Evolutionary conservation across 768 basidiomycete species (phyloP).

Genomic region (Suillus decipiens): DNA sequence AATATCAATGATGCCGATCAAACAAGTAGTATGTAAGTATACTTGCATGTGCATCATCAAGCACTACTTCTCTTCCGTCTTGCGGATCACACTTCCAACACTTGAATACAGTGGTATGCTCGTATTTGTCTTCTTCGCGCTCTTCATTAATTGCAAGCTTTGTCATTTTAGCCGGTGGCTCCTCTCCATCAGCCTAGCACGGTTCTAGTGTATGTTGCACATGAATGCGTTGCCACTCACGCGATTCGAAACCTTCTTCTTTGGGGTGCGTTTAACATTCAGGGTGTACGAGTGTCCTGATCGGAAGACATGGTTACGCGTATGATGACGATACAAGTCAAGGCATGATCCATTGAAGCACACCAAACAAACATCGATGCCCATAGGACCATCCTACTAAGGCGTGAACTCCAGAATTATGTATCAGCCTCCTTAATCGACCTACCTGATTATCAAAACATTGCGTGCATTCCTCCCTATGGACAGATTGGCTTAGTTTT

Average conservation of each 20-base stretch:
- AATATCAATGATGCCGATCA: neutral
- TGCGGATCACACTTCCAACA: conserved; percentile 74
- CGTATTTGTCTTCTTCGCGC: conserved; percentile 88
- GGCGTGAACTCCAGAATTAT: neutral
- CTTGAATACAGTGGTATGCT: conserved; percentile 59
- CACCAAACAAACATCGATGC: conserved; percentile 84
- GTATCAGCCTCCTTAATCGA: conserved; percentile 12
- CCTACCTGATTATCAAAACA: conserved; percentile 92
- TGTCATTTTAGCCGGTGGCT: conserved; percentile 87
- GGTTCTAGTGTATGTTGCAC: conserved; percentile 3
- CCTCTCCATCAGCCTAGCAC: conserved; percentile 66
- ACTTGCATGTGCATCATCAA: conserved; percentile 37
- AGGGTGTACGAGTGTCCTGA: conserved; percentile 75
- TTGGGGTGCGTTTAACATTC: conserved; percentile 76
- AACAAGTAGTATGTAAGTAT: neutral
- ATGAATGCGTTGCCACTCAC: conserved; percentile 45
- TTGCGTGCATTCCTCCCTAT: conserved; percentile 94
- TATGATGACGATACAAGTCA: conserved; percentile 63
- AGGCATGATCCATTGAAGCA: conserved; percentile 97
- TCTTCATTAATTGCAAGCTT: conserved; percentile 89
- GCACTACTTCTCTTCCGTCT: conserved; percentile 47
- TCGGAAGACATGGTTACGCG: conserved; percentile 69
- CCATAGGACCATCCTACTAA: conserved; percentile 65
- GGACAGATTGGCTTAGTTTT: conserved; percentile 67
- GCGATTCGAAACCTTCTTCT: conserved; percentile 55